Evolutionary conservation across 768 basidiomycete genomes (phyloP), one percentile per base, ranked within the genome.

Genomic region (Phylloporus arenicola): DNA sequence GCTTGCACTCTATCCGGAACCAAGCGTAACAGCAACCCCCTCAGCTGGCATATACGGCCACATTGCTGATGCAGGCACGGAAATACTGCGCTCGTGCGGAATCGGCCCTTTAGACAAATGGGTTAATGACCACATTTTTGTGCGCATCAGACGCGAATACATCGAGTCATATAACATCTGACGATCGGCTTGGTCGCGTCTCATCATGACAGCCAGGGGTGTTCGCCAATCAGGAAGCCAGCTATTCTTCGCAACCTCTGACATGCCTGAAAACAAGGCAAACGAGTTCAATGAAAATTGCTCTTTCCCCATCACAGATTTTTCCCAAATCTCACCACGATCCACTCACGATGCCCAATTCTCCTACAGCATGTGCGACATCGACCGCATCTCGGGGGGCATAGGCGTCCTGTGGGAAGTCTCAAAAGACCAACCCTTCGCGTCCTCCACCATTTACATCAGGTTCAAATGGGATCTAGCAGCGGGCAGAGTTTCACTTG

Each of bases 391-490:
- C 0, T 59, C 59, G 0, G 0, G 34, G 0, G 1, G 9, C 0
- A 53, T 61, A 1, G 53, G 56, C 0, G 50, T 61, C 0, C 55
- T 50, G 0, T 60, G 57, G 54, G 59, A 57, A 12, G 4, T 1
- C 0, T 29, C 40, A 0, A 60, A 60, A 10, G 54, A 60, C 27
- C 55, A 60, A 19, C 49, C 43, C 0, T 60, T 60, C 9, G 2
- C 24, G 0, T 3, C n/a, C 0, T 2, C 33, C 2, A 38, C 17
- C 1, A 42, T n/a, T 0, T 58, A 60, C 24, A 56, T 60, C 6
- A 68, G 73, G 2, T 73, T 75, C 58, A 16, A 49, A 7, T 75
- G 71, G 75, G 55, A 72, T 33, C 38, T 72, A 2, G 43, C 13
- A 1, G 1, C 13, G 8, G 33, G 51, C 13, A 45, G 52, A 0